Percentiles rank a stretch among this genome's conserved stretches.
These are phyloP conservation scores for Amauroascus verrucosus DNA, from an alignment of 2,329 filamentous ascomycete species.

Conservation along the genomic window DNA sequence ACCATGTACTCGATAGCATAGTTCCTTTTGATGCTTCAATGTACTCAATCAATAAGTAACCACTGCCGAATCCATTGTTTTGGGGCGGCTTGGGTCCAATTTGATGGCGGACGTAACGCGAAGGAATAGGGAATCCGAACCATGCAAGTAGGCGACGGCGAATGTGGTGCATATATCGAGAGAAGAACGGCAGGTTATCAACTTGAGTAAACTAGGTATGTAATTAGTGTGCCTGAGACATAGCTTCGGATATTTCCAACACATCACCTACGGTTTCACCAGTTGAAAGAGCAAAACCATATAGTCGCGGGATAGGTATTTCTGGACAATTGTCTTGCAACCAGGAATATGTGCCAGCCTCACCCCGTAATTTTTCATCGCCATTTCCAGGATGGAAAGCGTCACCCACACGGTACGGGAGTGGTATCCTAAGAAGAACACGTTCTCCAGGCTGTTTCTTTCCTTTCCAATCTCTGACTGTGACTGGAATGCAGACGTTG, in stretches of 20 bases:
- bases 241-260: too few species aligned
- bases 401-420: slow-evolving; percentile 14
- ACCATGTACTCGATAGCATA: slow-evolving; percentile 23
- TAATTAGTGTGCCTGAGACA: too few species aligned
- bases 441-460: neutral
- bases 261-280: slow-evolving; percentile 16
- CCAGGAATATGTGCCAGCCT: slow-evolving; percentile 16
- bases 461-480: neutral
- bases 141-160: neutral
- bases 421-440: slow-evolving; percentile 10
- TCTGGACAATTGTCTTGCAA: slow-evolving; percentile 12
- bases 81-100: neutral
- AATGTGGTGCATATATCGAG: neutral
- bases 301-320: slow-evolving; percentile 15
- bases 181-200: neutral
- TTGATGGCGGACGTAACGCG: slow-evolving; percentile 1
- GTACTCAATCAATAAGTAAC: slow-evolving; percentile 21
- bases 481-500: slow-evolving; percentile 17
- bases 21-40: slow-evolving; percentile 15
- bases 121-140: neutral
- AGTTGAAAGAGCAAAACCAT: slow-evolving; percentile 20
- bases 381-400: slow-evolving; percentile 7
- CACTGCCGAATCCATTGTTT: neutral
- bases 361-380: slow-evolving; percentile 17
- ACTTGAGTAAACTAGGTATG: neutral